These are phyloP conservation scores for Toxicodendron radicans DNA, from an alignment of 345 rosid genomes.

Conservation along the genomic window DNA sequence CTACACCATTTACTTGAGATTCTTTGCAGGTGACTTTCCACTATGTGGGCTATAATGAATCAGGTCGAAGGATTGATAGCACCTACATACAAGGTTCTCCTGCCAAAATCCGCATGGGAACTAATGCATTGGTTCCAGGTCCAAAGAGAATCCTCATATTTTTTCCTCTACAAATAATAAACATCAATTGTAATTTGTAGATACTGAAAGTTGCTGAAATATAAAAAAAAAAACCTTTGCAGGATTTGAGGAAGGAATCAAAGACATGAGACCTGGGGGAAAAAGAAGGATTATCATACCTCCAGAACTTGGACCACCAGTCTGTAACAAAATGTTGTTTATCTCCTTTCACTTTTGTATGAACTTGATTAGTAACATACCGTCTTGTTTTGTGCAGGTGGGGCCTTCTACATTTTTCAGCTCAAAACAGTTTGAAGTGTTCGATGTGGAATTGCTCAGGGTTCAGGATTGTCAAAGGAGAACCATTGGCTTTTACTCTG, in stretches of 20 bases:
- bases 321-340: slow-evolving; percentile 34
- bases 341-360: not conserved
- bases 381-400: slow-evolving; percentile 45
- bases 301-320: slow-evolving; percentile 98
- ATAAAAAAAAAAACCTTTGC: slow-evolving; percentile 22
- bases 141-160: not conserved
- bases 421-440: slow-evolving; percentile 90
- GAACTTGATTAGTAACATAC: not conserved
- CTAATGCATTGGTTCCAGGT: slow-evolving; percentile 92
- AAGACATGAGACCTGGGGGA: slow-evolving; percentile 92
- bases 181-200: not conserved
- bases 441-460: slow-evolving; percentile 79
- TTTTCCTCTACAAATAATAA: not conserved
- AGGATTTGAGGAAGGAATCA: slow-evolving; percentile 94
- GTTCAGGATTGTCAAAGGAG: slow-evolving; percentile 78
- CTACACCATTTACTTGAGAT: slow-evolving; percentile 17
- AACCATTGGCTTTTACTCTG: slow-evolving; percentile 92
- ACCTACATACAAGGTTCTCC: slow-evolving; percentile 86
- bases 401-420: slow-evolving; percentile 98
- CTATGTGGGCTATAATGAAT: slow-evolving; percentile 87
- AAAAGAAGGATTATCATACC: slow-evolving; percentile 91
- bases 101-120: slow-evolving; percentile 86
- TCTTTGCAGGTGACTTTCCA: slow-evolving; percentile 74
- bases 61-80: slow-evolving; percentile 89
- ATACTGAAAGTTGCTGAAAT: not conserved